Base-by-base conservation (phyloP, 169 alveolate genomes). In the Eimeria necatrix region DNA sequence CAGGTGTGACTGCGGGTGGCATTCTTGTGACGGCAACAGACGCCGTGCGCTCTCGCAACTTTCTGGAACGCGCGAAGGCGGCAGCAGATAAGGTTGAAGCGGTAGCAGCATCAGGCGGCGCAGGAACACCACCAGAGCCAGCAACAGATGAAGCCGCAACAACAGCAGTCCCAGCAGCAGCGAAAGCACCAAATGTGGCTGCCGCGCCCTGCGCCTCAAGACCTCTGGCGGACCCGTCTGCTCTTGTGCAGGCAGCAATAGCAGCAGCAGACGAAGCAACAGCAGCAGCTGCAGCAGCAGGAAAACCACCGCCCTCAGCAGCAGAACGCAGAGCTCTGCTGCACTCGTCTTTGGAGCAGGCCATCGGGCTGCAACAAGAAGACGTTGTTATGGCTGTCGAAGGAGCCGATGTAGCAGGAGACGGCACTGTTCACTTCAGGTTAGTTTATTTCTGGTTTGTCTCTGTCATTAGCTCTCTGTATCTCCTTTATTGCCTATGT, bases 401-500 rank as follows among this genome's bases (percentile, higher is more conserved):
- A 48, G 97, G 97, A n/a, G 95, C 95, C 53, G 95, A 97, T 49
- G 96, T 97, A 24, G 98, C 98, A 4, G 97, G 95, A 94, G 98
- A 97, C 78, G 98, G 98, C 3, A 97, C 98, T 4, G 97, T 96
- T 3, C 95, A 88, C 74, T 95, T 97, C 81, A 89, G 98, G 97
- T 96, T n/a, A 16, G 98, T 84, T 20, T 56, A 59, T 48, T 49
- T 52, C 56, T 9, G 32, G 4, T 8, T 26, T 71, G 22, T 7
- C 56, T 22, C 3, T n/a, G 20, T 61, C 16, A n/a, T 16, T 26
- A n/a, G 22, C 73, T 16, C 22, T 12, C 73, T 61, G 73, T 4
- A 16, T 61, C 22, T 61, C 26, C 22, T 16, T 61, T 61, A 26
- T 20, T 12, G 73, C 41, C 5, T 61, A 12, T 12, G 4, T n/a